Evolutionary conservation across 1,139 yeast species (phyloP), one percentile per base, ranked within the genome.

Genomic region (Pichia sp.): DNA sequence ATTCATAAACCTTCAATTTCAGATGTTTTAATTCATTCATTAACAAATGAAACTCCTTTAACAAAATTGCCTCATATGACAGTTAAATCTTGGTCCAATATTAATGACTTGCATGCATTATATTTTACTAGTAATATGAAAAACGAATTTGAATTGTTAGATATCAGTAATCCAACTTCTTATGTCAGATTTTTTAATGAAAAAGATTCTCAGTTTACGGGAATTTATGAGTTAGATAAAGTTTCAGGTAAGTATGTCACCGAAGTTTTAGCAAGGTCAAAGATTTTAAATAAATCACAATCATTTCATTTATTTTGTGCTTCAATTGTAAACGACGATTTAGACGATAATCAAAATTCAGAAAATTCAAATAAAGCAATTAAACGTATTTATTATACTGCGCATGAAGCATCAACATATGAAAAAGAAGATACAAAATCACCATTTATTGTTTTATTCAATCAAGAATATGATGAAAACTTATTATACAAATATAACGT

Each of bases 11-110:
- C 94, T 2, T 73, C 83, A 2, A 71, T 85, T 12, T 74, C 96
- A 1, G 96, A 89, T 63, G 73, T 87, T 43, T 66, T 90, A 50
- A 87, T 89, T 94, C 95, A 90, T 59, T 87, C 96, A 0, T 70
- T 90, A 60, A 78, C 87, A 35, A 90, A 90, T 60, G 95, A 87
- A 56, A 84, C 82, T 37, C 95, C 96, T 0, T 69, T 90, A 37
- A 58, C 68, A 0, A 73, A 71, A 39, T 66, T 89, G 28, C 96
- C 97, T 0, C 68, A 70, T 29, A 71, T 90, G 70, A 69, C 67
- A 48, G 96, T 89, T 2, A 70, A 70, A 12, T 73, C 77, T 6
- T 87, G 94, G 87, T 74, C 82, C 34, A 70, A 71, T 20, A 77
- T 87, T n/a, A 73, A 74, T 40, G 76, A 80, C 33, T 65, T 79